Evolutionary conservation across 352 stramenopile genomes (phyloP).

Genomic region (Globisporangium uncinulatum): DNA sequence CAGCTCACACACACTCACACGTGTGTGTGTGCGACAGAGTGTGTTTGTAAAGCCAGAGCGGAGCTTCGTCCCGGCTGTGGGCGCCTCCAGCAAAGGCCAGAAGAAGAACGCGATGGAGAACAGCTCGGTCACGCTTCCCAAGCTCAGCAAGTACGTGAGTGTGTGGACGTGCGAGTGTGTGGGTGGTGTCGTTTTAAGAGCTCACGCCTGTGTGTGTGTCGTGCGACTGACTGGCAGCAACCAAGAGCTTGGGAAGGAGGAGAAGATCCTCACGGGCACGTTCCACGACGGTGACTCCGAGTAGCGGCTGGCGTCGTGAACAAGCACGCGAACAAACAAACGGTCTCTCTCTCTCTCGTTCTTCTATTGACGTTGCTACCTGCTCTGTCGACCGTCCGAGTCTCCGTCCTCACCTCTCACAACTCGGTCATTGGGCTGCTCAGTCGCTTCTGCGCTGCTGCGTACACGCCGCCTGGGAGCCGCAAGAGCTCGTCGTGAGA

Average conservation of each 20-base stretch:
- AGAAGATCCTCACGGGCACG: conserved; percentile 56
- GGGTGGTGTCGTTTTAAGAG: too few relatives aligned
- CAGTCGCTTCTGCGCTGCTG: too few relatives aligned
- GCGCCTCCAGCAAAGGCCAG: conserved; percentile 23
- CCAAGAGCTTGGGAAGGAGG: conserved; percentile 53
- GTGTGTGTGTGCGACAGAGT: conserved; percentile 7
- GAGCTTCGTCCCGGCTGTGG: conserved; percentile 28
- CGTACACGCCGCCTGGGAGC: too few relatives aligned
- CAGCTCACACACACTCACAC: too few relatives aligned
- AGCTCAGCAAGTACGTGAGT: conserved; percentile 30
- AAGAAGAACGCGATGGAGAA: conserved; percentile 39
- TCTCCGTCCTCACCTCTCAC: too few relatives aligned
- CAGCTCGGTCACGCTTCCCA: conserved; percentile 27
- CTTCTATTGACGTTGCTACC: neutral
- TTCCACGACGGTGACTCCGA: conserved; percentile 65
- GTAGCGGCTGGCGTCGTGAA: conserved; percentile 12
- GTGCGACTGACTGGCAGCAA: conserved; percentile 6
- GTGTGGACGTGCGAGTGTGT: too few relatives aligned
- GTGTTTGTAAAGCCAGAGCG: conserved; percentile 30
- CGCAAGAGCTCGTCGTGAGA: too few relatives aligned
- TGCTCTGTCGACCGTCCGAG: too few relatives aligned
- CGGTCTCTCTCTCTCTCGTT: neutral
- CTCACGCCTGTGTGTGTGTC: too few relatives aligned
- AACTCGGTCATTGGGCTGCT: too few relatives aligned
- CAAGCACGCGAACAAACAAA: conserved; percentile 3